Evolutionary conservation across 768 basidiomycete genomes (phyloP), one percentile per base, ranked within the genome.

Genomic region (Flagelloscypha sp.): DNA sequence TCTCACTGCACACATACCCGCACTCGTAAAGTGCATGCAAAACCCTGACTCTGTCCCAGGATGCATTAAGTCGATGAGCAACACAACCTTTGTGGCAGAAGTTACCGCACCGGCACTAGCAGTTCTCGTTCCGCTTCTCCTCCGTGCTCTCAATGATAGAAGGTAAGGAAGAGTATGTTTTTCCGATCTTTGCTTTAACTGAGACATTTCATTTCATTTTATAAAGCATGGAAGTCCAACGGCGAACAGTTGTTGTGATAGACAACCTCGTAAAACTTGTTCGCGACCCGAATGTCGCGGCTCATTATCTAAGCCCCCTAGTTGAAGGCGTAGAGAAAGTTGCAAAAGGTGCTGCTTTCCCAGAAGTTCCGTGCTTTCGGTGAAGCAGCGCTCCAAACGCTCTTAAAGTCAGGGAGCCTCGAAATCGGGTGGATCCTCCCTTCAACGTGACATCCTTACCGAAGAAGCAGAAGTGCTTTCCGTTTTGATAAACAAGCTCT

Each of bases 241-340:
- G 94, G 38, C 79, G 94, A 40, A 83, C 88, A 1, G 92, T 95
- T 39, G 81, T 97, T 32, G 89, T 97, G 51, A 76, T 92, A 41
- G 90, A 94, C 53, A 97, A 98, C 61, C 70, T 98, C 36, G 93
- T 95, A 60, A 98, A 97, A 62, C 84, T 98, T 42, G 94, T 98
- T 27, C 84, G 94, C 44, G 78, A 93, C 49, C 84, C 87, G 3
- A 78, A 72, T 41, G 76, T 97, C 24, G 94, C 94, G 33, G 93
- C 92, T 3, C 72, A 72, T 22, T 92, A 97, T 58, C 75, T 93
- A 22, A 83, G 82, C 44, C 70, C 81, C 25, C 77, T 98, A 27
- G 82, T 94, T 4, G 84, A 87, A 22, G 90, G 93, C 39, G 89
- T 94, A 12, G 76, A 86, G 52, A 86, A 84, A 58, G 89, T 97